Base-by-base conservation (phyloP, 2,329 filamentous ascomycete species). In the Rhexocercosporidium sp. region DNA sequence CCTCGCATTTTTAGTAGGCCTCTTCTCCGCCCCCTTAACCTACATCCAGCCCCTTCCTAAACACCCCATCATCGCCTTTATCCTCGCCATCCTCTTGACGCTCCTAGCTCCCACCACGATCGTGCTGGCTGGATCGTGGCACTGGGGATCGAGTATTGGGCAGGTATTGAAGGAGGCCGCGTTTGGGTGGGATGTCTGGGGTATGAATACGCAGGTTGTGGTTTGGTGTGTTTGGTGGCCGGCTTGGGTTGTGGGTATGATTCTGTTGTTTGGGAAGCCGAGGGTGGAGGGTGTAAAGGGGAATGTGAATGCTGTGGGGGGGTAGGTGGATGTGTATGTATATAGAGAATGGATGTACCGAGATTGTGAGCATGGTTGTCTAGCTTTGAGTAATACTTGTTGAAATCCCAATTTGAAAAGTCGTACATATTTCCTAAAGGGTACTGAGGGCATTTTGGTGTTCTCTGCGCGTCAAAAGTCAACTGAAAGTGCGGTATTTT, bases 151-250 rank as follows among this genome's bases (percentile, higher is more conserved):
- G 44, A 76, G 77, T 4, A 77, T 94, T 0, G 82, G 82, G 51
- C 80, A 86, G 1, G 83, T 96, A 2, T 79, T 97, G 61, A 84
- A 84, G 31, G 85, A 91, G 77, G 92, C 93, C 0, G 92, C 92
- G 5, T 94, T 96, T 77, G 94, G 92, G 0, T 97, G 94, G 94
- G 87, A 93, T 75, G 89, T 97, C 14, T 94, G 91, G 88, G 93
- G 93, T 1, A 88, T 96, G 85, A 96, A 94, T 82, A 96, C 94
- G 1, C 90, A 92, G 67, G 88, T 97, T 20, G 88, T 96, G 12
- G 86, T 97, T n/a, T 97, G 94, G 92, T 92, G 93, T 77, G 89
- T 97, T 51, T 97, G 94, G 94, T 96, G 93, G 91, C 94, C 94
- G 0, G 93, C 93, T 8, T 97, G 94, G 94, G 78, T 96, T 44